Percentiles rank a stretch among this genome's conserved stretches.
These are phyloP conservation scores for Fraxinus latifolia DNA, from an alignment of 305 asterid species.

Conservation along the genomic window DNA sequence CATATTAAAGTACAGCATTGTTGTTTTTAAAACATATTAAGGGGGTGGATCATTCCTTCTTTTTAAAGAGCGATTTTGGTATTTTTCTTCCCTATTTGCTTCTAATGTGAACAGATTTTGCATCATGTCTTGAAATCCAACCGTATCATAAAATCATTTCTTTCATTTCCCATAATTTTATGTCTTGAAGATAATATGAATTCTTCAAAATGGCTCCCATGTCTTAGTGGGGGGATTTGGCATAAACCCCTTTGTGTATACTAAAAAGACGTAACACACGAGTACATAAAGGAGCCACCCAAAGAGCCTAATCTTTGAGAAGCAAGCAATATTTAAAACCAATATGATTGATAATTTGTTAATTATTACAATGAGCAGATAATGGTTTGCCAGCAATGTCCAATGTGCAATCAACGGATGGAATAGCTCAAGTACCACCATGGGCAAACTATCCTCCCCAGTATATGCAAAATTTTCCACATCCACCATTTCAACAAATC, in stretches of 20 bases:
- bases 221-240: not conserved
- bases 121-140: not conserved
- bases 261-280: not conserved
- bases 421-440: constrained; percentile 43
- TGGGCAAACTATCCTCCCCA: constrained; percentile 49
- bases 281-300: not conserved
- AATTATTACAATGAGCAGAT: constrained; percentile 36
- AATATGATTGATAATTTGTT: constrained; percentile 10
- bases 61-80: not conserved
- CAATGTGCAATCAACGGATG: constrained; percentile 46
- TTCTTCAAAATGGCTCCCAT: not conserved
- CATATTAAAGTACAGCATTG: not conserved
- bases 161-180: not conserved
- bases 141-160: not conserved
- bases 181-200: not conserved
- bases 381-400: constrained; percentile 36
- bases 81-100: not conserved
- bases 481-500: constrained; percentile 50
- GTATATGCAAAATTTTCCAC: constrained; percentile 60
- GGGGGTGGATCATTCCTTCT: not conserved
- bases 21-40: not conserved
- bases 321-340: not conserved
- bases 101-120: not conserved
- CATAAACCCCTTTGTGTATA: not conserved
- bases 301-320: not conserved